phyloP scores from a whole-genome alignment of 2,329 filamentous ascomycete species.

The Aspergillus arachidicola region DNA sequence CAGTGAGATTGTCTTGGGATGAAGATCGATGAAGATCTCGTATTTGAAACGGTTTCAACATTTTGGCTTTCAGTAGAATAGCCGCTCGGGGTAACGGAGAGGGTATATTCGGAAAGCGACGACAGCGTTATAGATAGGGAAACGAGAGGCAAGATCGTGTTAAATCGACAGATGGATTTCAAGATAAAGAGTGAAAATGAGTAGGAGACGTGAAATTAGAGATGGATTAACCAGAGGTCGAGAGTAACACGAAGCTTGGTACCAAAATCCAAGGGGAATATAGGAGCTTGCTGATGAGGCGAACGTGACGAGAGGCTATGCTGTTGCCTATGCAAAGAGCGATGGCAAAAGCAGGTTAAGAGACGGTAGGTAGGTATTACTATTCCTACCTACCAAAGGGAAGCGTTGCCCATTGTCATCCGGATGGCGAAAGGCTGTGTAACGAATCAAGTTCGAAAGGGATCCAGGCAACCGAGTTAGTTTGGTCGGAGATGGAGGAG shows the following conservation, averaged over 20 bases:
- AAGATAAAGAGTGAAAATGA: not conserved
- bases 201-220: not conserved
- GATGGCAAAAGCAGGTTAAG: not conserved
- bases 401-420: not conserved
- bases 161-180: not conserved
- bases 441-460: not conserved
- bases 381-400: not conserved
- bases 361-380: not conserved
- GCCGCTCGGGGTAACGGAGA: not conserved
- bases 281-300: not conserved
- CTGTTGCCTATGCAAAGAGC: conserved; percentile 10
- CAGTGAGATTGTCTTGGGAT: conserved; percentile 11
- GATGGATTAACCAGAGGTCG: not conserved
- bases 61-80: conserved; percentile 18
- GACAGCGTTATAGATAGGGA: not conserved
- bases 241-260: not conserved
- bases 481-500: not conserved
- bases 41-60: conserved; percentile 47
- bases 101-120: not conserved
- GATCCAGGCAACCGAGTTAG: not conserved
- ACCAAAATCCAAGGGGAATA: not conserved
- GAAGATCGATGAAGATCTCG: conserved; percentile 35
- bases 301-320: conserved; percentile 3
- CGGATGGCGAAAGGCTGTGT: not conserved
- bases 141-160: not conserved